phyloP scores from a whole-genome alignment of 495 filamentous ascomycete genomes.

The Penicilliopsis zonata region DNA sequence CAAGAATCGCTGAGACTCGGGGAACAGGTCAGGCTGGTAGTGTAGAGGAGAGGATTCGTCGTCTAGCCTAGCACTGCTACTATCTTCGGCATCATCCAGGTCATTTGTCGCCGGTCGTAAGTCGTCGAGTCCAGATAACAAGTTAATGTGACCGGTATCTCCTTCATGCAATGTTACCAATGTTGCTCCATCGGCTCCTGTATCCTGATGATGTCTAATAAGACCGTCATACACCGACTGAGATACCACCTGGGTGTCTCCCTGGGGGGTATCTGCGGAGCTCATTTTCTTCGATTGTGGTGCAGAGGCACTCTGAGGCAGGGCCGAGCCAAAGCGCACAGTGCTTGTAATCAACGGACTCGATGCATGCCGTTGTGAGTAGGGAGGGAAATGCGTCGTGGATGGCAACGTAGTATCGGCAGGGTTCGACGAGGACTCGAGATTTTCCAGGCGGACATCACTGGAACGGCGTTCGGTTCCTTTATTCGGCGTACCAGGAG shows the following conservation, averaged over 20 bases:
- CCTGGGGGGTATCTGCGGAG: slow-evolving; percentile 19
- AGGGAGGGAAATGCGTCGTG: not conserved
- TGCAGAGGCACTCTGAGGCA: slow-evolving; percentile 1
- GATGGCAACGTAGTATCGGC: not conserved
- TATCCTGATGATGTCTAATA: slow-evolving; percentile 22
- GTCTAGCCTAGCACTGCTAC: slow-evolving; percentile 21
- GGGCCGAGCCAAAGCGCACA: slow-evolving; percentile 2
- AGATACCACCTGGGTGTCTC: slow-evolving; percentile 42
- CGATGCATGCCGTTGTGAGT: slow-evolving; percentile 10
- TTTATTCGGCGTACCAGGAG: slow-evolving; percentile 1
- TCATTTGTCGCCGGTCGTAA: slow-evolving; percentile 11
- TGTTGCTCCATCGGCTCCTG: slow-evolving; percentile 19
- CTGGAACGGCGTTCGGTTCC: not conserved
- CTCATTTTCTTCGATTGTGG: slow-evolving; percentile 19
- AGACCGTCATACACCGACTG: slow-evolving; percentile 40
- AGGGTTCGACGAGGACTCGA: slow-evolving; percentile 3
- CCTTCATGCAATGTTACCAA: slow-evolving; percentile 31
- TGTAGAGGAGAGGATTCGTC: slow-evolving; percentile 27
- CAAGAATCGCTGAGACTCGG: slow-evolving; percentile 38
- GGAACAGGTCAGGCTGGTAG: slow-evolving; percentile 31
- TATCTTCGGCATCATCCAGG: slow-evolving; percentile 25
- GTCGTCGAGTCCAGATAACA: slow-evolving; percentile 29
- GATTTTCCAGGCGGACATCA: not conserved
- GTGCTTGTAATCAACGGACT: slow-evolving; percentile 3
- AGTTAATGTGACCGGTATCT: slow-evolving; percentile 36